Conservation (phyloP, 1,284 basidiomycete genomes). For the Cutaneotrichosporon arboriforme region DNA sequence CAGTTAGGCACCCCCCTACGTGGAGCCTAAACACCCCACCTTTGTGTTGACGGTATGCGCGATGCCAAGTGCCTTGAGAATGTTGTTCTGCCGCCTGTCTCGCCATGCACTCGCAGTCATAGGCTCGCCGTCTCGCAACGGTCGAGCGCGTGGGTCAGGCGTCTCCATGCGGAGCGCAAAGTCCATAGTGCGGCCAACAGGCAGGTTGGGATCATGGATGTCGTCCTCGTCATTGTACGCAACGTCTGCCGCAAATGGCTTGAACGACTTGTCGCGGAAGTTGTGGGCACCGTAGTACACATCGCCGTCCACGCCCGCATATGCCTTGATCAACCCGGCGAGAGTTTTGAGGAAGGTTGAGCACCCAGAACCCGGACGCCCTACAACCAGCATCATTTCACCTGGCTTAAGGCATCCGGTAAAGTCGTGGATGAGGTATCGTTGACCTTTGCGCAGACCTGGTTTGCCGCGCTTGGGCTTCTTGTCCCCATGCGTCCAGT, state of each 20-base stretch:
- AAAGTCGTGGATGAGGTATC: slow-evolving; percentile 35
- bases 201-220: slow-evolving; percentile 20
- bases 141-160: slow-evolving; percentile 1
- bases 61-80: slow-evolving; percentile 66
- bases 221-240: slow-evolving; percentile 25
- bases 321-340: slow-evolving; percentile 49
- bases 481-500: slow-evolving; percentile 15
- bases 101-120: slow-evolving; percentile 47
- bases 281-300: slow-evolving; percentile 46
- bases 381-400: slow-evolving; percentile 56
- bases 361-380: slow-evolving; percentile 50
- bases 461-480: slow-evolving; percentile 20
- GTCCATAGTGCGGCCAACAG: slow-evolving; percentile 21
- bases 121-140: not conserved
- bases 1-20: slow-evolving; percentile 50
- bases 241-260: slow-evolving; percentile 7
- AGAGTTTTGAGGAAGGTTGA: slow-evolving; percentile 53
- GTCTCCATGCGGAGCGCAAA: slow-evolving; percentile 19
- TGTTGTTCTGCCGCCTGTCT: slow-evolving; percentile 53
- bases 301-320: slow-evolving; percentile 45
- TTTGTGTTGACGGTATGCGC: slow-evolving; percentile 67
- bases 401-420: slow-evolving; percentile 50
- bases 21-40: slow-evolving; percentile 26
- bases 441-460: slow-evolving; percentile 30
- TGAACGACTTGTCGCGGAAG: slow-evolving; percentile 19